phyloP scores from a whole-genome alignment of 352 stramenopile genomes.

The Globisporangium cederbergense region DNA sequence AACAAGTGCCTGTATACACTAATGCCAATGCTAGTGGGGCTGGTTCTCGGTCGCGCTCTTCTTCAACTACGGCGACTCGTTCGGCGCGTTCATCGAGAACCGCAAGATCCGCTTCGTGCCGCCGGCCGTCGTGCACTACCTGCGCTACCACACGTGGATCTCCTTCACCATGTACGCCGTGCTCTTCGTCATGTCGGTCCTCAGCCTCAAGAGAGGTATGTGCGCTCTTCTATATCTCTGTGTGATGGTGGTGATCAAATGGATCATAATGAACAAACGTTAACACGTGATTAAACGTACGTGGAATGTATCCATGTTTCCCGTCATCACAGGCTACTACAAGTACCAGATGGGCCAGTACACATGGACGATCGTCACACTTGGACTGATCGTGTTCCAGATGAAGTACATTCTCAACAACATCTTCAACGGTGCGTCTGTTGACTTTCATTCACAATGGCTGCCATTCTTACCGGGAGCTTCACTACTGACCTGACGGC shows the following conservation, averaged over 20 bases:
- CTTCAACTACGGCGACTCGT: constrained; percentile 93
- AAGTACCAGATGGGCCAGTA: constrained; percentile 96
- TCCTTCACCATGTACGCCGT: constrained; percentile 94
- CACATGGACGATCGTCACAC: constrained; percentile 95
- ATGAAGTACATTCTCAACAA: constrained; percentile 97
- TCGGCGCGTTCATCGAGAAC: constrained; percentile 82
- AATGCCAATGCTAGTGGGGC: constrained; percentile 64
- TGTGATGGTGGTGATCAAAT: not conserved
- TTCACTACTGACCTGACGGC: not conserved
- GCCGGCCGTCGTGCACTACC: constrained; percentile 78
- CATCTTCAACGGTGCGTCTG: constrained; percentile 87
- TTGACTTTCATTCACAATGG: not conserved
- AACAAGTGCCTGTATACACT: not conserved
- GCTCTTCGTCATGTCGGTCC: constrained; percentile 95
- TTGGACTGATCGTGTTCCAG: constrained; percentile 95
- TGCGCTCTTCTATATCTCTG: not conserved
- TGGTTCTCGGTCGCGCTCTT: constrained; percentile 97
- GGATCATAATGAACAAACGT: too few relatives aligned
- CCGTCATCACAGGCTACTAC: constrained; percentile 69
- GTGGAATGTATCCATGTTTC: constrained; percentile 6
- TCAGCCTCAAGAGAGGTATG: constrained; percentile 90
- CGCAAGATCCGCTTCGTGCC: constrained; percentile 82
- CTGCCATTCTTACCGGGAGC: not conserved
- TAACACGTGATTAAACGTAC: not conserved
- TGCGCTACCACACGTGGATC: constrained; percentile 89